Percentiles rank a stretch among this genome's conserved stretches.
Evolutionary conservation across 2,329 filamentous ascomycete genomes (phyloP).

Genomic region (Zymoseptoria ardabiliae): DNA sequence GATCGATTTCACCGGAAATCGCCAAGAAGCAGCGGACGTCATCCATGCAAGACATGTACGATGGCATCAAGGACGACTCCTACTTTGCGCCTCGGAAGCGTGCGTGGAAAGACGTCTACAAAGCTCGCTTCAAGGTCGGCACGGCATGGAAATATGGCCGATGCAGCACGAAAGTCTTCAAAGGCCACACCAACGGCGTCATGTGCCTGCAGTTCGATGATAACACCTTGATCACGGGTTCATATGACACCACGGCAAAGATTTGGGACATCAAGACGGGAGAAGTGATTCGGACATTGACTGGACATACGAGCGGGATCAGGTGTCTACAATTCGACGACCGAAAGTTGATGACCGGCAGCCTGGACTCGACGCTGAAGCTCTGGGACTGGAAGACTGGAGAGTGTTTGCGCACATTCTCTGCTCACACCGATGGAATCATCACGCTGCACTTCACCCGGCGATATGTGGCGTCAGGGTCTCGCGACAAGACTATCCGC

Average conservation of each 20-base stretch:
- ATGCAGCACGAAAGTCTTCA: constrained; percentile 75
- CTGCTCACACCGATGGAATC: constrained; percentile 72
- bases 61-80: constrained; percentile 27
- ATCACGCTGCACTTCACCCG: constrained; percentile 82
- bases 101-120: constrained; percentile 96
- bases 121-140: constrained; percentile 88
- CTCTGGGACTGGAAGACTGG: constrained; percentile 97
- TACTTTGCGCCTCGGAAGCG: constrained; percentile 49
- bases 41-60: constrained; percentile 10
- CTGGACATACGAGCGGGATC: constrained; percentile 75
- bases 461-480: constrained; percentile 78
- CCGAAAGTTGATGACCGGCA: constrained; percentile 81
- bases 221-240: constrained; percentile 84
- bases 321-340: constrained; percentile 90
- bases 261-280: constrained; percentile 93
- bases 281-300: constrained; percentile 74
- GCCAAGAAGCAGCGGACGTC: constrained; percentile 22
- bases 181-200: constrained; percentile 80
- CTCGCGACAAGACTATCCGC: constrained; percentile 80
- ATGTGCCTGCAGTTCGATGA: constrained; percentile 78
- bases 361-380: constrained; percentile 77
- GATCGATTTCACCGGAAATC: constrained; percentile 18
- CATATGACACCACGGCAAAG: constrained; percentile 90
- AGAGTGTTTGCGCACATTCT: constrained; percentile 72
- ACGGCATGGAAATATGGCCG: constrained; percentile 97